A percentile compares a stretch with the other conserved stretches of the same genome.
Evolutionary conservation across 352 stramenopile species (phyloP).

Genomic region (Saprolegnia parasitica): DNA sequence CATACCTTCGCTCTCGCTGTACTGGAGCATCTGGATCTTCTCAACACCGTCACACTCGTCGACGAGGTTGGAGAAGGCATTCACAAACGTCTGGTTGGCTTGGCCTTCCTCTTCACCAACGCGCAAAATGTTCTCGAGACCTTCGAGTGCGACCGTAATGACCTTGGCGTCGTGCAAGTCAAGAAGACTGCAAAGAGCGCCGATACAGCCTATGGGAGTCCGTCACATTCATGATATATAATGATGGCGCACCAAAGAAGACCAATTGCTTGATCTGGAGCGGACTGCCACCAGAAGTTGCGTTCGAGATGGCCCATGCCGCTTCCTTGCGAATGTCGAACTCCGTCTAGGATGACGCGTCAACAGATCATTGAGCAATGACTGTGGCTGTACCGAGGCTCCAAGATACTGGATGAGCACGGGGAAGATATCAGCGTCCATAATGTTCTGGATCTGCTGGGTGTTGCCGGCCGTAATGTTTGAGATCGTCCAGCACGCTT

Average conservation of each 20-base stretch:
- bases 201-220: conserved; percentile 86
- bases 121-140: conserved; percentile 98
- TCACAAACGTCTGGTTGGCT: conserved; percentile 73
- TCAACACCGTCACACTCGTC: conserved; percentile 95
- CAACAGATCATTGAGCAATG: background rate
- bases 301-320: conserved; percentile 98
- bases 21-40: conserved; percentile 98
- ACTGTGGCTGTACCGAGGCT: conserved; percentile 37
- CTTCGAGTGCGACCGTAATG: conserved; percentile 97
- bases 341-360: conserved; percentile 61
- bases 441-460: conserved; percentile 98
- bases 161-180: conserved; percentile 97
- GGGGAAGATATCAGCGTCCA: conserved; percentile 97
- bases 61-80: conserved; percentile 94
- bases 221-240: conserved; percentile 12
- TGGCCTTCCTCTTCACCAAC: conserved; percentile 55
- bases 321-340: conserved; percentile 99
- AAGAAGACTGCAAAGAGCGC: conserved; percentile 94
- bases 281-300: conserved; percentile 90
- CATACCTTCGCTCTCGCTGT: conserved; percentile 95
- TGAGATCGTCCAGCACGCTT: conserved; percentile 99
- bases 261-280: conserved; percentile 98
- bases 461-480: conserved; percentile 99
- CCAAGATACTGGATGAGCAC: conserved; percentile 94
- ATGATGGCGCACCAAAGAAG: conserved; percentile 63